Evolutionary conservation across 2,329 filamentous ascomycete species (phyloP).

Genomic region (Aspergillus hiratsukae): DNA sequence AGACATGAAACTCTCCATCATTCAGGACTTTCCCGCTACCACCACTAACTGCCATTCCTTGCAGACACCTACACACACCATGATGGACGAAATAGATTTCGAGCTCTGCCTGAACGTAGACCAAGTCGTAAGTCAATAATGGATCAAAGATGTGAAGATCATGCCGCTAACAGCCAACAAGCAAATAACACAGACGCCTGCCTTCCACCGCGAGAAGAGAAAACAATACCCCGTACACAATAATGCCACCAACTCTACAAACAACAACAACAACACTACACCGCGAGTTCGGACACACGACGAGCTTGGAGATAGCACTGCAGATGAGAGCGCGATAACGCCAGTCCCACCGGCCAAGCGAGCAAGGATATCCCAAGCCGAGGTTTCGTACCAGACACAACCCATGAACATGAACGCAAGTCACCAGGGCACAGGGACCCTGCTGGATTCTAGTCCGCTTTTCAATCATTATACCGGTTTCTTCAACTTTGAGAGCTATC

Average conservation of each 20-base stretch:
- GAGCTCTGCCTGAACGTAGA: conserved; percentile 17
- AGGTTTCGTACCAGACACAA: not conserved
- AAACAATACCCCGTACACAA: not conserved
- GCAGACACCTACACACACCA: not conserved
- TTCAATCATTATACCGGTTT: not conserved
- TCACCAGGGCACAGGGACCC: not conserved
- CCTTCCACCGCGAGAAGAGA: not conserved
- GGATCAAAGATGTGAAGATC: not conserved
- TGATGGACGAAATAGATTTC: conserved; percentile 19
- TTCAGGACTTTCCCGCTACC: not conserved
- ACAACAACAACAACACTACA: not conserved
- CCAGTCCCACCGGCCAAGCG: not conserved
- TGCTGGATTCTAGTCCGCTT: not conserved
- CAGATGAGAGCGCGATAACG: not conserved
- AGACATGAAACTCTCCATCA: not conserved
- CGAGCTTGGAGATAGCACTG: not conserved
- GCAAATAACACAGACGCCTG: not conserved
- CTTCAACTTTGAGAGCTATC: not conserved
- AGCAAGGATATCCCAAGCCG: not conserved
- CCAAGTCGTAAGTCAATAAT: conserved; percentile 7
- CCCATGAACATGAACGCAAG: not conserved
- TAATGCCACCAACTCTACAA: not conserved
- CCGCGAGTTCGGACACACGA: not conserved
- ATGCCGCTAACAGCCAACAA: not conserved
- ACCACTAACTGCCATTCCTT: not conserved